A percentile compares a stretch with the other conserved stretches of the same genome.
Conservation (phyloP, 2,329 filamentous ascomycete genomes). For the Tetracladium maxilliforme region DNA sequence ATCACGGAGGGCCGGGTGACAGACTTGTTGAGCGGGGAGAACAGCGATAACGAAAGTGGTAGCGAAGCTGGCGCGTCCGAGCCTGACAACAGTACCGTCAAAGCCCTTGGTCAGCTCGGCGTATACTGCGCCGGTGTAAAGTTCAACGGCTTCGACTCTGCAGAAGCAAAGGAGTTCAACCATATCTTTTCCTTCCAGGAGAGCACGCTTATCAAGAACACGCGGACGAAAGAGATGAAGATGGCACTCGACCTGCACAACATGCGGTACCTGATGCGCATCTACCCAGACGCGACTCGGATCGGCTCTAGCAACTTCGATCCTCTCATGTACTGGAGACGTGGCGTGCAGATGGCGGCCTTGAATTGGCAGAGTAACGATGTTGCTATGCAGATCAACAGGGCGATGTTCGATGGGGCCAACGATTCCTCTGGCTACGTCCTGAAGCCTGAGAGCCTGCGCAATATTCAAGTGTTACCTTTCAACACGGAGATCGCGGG, state of each 20-base stretch:
- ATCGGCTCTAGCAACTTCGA: conserved; percentile 89
- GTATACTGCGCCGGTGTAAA: conserved; percentile 66
- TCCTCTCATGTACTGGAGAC: conserved; percentile 83
- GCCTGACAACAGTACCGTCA: conserved; percentile 64
- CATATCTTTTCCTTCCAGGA: conserved; percentile 95
- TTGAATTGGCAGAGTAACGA: conserved; percentile 99
- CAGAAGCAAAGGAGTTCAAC: conserved; percentile 76
- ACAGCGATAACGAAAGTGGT: conserved; percentile 69
- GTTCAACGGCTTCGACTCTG: conserved; percentile 64
- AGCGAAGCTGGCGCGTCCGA: conserved; percentile 36
- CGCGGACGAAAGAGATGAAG: conserved; percentile 62
- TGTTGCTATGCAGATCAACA: conserved; percentile 87
- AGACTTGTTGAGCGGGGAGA: conserved; percentile 46
- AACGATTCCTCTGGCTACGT: conserved; percentile 83
- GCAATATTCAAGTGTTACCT: conserved; percentile 49
- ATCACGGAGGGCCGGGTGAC: conserved; percentile 43
- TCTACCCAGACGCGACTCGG: conserved; percentile 76
- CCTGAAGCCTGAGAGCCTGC: conserved; percentile 76
- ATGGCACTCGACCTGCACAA: conserved; percentile 78
- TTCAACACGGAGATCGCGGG: conserved; percentile 33
- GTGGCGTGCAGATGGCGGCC: conserved; percentile 93
- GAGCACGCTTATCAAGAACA: conserved; percentile 70
- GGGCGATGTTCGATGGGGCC: conserved; percentile 91
- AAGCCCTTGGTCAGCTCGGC: conserved; percentile 69
- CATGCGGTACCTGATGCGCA: conserved; percentile 78